phyloP scores from a whole-genome alignment of 441 rosid species.

The Gossypium lobatum region DNA sequence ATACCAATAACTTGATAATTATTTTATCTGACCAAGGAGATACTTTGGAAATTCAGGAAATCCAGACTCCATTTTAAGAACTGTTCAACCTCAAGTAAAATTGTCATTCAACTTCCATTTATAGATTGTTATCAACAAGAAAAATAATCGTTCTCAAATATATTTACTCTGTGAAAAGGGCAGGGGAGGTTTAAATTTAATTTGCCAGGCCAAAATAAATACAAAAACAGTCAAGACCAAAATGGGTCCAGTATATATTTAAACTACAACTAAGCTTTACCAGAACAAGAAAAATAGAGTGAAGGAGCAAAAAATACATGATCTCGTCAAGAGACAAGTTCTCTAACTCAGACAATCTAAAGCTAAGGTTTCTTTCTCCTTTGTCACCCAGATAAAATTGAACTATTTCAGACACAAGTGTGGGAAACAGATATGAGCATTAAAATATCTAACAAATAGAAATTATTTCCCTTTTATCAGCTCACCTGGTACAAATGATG shows the following conservation, averaged over 20 bases:
- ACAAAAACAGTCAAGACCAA: slow-evolving; percentile 4
- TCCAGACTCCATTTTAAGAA: not conserved
- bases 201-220: not conserved
- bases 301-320: not conserved
- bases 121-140: slow-evolving; percentile 6
- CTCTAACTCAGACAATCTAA: slow-evolving; percentile 5
- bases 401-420: not conserved
- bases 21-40: not conserved
- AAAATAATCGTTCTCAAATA: not conserved
- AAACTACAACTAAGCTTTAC: not conserved
- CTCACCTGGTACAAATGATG: slow-evolving; percentile 41
- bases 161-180: not conserved
- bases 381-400: not conserved
- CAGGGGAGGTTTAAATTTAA: not conserved
- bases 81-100: not conserved
- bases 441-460: slow-evolving; percentile 5
- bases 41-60: not conserved
- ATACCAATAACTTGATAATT: not conserved
- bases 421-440: not conserved
- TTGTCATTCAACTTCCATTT: not conserved
- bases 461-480: slow-evolving; percentile 8
- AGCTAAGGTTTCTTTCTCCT: not conserved
- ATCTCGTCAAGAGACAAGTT: not conserved
- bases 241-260: not conserved
- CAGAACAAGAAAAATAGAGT: not conserved